Base-by-base conservation (phyloP, 2,329 filamentous ascomycete genomes). In the Arthrobotrys megalospora region DNA sequence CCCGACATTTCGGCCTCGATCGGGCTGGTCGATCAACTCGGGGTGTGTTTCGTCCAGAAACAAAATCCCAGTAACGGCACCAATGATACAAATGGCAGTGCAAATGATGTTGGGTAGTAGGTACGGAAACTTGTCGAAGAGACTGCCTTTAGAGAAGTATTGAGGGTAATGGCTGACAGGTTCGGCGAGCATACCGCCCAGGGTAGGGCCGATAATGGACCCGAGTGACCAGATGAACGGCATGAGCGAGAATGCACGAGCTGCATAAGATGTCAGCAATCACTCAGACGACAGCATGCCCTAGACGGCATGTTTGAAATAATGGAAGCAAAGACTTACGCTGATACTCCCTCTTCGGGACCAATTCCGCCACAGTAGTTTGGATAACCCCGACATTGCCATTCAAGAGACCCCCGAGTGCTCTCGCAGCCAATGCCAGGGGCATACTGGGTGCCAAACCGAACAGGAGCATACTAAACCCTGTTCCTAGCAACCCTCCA, bases 151-250 rank as follows among this genome's bases (percentile, higher is more conserved):
- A 83, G 83, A 97, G 98, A 38, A 93, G 41, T 81, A 67, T 8
- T 85, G 85, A 11, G 95, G 94, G 83, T 96, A 96, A 83, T 90
- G 94, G 80, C 91, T 88, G 82, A 93, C 96, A 19, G 96, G 96
- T 82, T 93, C 90, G 63, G 96, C 95, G 63, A 99, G 88, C 73
- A 93, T 90, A 82, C 96, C 96, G 82, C 96, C 96, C 98, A 68
- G n/a, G 11, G 63, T 65, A 41, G 47, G 43, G 1, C 45, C n/a
- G 60, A 79, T 24, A 55, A 85, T 87, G 85, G 87, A 93, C 87
- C 96, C 96, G 83, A 99, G 88, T 83, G 94, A 97, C 96, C 96
- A 99, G 28, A 98, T 93, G 83, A 97, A 93, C 6, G 96, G 96
- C 94, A 99, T 97, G 81, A 98, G 94, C 11, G 95, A 93, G 85